Conservation (phyloP, 306 rosid species). For the Cicer bijugum region DNA sequence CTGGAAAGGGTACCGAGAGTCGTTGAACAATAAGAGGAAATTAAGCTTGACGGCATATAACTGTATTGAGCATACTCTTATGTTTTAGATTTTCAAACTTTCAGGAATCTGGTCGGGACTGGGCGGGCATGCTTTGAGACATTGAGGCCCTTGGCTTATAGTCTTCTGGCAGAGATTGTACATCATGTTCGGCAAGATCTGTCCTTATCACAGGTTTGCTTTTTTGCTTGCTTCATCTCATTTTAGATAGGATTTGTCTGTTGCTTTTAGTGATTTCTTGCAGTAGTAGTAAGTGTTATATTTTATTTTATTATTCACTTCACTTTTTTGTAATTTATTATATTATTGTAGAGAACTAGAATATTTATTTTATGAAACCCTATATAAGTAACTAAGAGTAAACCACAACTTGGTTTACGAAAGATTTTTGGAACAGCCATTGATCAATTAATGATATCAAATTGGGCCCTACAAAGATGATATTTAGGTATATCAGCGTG, state of each 20-base stretch:
- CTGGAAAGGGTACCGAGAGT: slow-evolving; percentile 2
- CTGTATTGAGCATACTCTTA: slow-evolving; percentile 42
- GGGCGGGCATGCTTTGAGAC: slow-evolving; percentile 99
- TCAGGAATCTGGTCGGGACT: slow-evolving; percentile 92
- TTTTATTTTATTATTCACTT: not conserved
- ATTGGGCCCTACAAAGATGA: slow-evolving; percentile 10
- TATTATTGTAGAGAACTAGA: slow-evolving; percentile 11
- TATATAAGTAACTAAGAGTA: slow-evolving; percentile 10
- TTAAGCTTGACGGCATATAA: slow-evolving; percentile 22
- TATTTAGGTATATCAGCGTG: slow-evolving; percentile 14
- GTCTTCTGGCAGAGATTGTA: slow-evolving; percentile 97
- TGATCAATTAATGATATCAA: slow-evolving; percentile 3
- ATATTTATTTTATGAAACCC: not conserved
- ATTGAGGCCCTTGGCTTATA: slow-evolving; percentile 93
- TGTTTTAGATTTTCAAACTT: slow-evolving; percentile 36
- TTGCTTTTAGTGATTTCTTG: slow-evolving; percentile 9
- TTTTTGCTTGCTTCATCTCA: slow-evolving; percentile 25
- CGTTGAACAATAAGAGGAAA: not conserved
- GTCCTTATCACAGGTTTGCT: slow-evolving; percentile 78
- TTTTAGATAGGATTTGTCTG: slow-evolving; percentile 36
- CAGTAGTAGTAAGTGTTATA: slow-evolving; percentile 15
- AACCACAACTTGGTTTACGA: not conserved
- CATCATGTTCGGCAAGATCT: slow-evolving; percentile 97
- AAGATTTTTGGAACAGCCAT: slow-evolving; percentile 1
- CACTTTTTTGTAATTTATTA: slow-evolving; percentile 4